Percentiles rank a stretch among this genome's conserved stretches.
These are phyloP conservation scores for Rhodocollybia butyracea DNA, from an alignment of 768 basidiomycete genomes.

Conservation along the genomic window DNA sequence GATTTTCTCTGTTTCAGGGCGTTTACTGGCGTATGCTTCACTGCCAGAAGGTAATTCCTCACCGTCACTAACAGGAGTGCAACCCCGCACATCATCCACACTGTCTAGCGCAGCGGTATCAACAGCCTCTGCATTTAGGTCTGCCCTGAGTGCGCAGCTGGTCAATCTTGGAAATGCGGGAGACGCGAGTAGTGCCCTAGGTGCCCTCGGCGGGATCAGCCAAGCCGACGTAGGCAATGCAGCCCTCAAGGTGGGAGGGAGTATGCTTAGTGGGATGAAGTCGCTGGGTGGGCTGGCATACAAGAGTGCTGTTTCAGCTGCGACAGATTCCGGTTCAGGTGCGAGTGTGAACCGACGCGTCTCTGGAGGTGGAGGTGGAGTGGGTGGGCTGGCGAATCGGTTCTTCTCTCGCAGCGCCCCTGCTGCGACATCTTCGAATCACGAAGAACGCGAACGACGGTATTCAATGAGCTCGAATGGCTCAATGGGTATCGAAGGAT, in stretches of 20 bases:
- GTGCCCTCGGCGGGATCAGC: constrained; percentile 18
- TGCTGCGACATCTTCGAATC: constrained; percentile 28
- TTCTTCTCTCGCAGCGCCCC: constrained; percentile 68
- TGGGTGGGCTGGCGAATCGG: constrained; percentile 26
- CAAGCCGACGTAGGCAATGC: constrained; percentile 51
- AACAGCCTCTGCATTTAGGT: constrained; percentile 19
- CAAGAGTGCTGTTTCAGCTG: constrained; percentile 40
- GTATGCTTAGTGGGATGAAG: constrained; percentile 61
- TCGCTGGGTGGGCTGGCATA: constrained; percentile 60
- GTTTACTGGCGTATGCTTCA: constrained; percentile 62
- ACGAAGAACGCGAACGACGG: constrained; percentile 15
- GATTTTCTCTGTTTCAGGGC: constrained; percentile 56
- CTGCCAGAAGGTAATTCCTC: constrained; percentile 16
- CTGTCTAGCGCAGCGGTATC: constrained; percentile 18
- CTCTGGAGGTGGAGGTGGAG: constrained; percentile 10
- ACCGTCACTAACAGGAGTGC: constrained; percentile 12
- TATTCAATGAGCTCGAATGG: neutral
- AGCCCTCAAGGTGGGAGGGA: constrained; percentile 58
- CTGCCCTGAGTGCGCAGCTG: constrained; percentile 7
- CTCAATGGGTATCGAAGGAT: constrained; percentile 4
- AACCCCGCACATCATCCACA: constrained; percentile 12
- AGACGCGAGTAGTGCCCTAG: constrained; percentile 5
- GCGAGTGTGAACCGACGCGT: constrained; percentile 1
- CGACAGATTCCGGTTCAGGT: constrained; percentile 12
- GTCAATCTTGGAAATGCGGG: constrained; percentile 8